These are phyloP conservation scores for Heterobasidion parviporum DNA, from an alignment of 1,284 basidiomycete species.

Conservation along the genomic window DNA sequence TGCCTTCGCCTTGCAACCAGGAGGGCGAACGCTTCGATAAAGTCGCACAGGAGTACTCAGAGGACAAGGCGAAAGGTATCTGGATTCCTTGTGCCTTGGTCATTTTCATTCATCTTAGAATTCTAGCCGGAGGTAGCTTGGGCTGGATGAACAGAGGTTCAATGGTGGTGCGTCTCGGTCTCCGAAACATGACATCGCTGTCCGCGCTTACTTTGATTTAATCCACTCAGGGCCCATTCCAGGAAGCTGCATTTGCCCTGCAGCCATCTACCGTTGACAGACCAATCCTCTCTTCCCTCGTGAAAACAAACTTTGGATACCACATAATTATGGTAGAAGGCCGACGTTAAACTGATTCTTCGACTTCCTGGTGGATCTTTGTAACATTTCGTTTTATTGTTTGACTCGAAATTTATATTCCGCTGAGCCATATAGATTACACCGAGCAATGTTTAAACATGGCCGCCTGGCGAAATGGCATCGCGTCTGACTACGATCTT, in stretches of 20 bases:
- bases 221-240: conserved; percentile 52
- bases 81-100: background rate
- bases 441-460: background rate
- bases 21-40: conserved; percentile 74
- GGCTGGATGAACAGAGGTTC: conserved; percentile 81
- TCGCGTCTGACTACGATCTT: conserved; percentile 64
- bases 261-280: conserved; percentile 73
- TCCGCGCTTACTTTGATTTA: background rate
- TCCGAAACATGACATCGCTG: background rate
- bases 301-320: conserved; percentile 80
- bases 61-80: conserved; percentile 80
- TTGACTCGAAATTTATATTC: too few relatives aligned
- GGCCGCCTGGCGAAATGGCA: conserved; percentile 76
- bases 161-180: conserved; percentile 48
- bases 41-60: conserved; percentile 79
- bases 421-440: too few relatives aligned
- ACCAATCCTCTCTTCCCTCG: conserved; percentile 58
- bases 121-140: conserved; percentile 67
- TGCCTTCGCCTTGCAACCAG: conserved; percentile 22
- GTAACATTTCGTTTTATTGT: too few relatives aligned
- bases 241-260: conserved; percentile 76
- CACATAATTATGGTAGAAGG: conserved; percentile 87
- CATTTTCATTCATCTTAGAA: background rate
- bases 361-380: background rate
- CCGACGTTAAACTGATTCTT: conserved; percentile 38